Evolutionary conservation across 2,329 filamentous ascomycete species (phyloP), one percentile per base, ranked within the genome.

Genomic region (Colletotrichum kahawae): DNA sequence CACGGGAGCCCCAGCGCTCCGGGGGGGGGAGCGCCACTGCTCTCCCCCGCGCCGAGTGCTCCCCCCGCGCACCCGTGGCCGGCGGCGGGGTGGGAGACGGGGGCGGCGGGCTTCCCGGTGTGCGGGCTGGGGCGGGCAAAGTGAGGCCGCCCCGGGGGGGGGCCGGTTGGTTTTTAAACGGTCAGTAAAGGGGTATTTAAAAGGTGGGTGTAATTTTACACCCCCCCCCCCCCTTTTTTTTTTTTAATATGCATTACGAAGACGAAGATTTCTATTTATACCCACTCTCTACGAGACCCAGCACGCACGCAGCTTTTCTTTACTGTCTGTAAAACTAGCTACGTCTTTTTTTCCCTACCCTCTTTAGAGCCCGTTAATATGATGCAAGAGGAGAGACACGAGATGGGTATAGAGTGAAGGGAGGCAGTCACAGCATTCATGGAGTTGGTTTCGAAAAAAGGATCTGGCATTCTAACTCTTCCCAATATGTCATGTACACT

Each of bases 361-460:
- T 76, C 65, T 8, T 51, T 60, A 76, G 65, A 76, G 33, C 29
- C n/a, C 24, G 59, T 54, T 74, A 66, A 70, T 76, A 70, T 7
- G 27, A 67, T 27, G 36, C 48, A 70, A 70, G 60, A 66, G 31
- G 48, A 60, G 38, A 38, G 4, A 43, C 7, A 12, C 16, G 21
- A 34, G 24, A 60, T 27, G 59, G 16, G 33, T 13, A 18, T 48
- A 56, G 51, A 68, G 33, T 36, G 31, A 64, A 59, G n/a, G 31
- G 18, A 66, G 24, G 27, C 9, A 29, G 63, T 24, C 34, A n/a
- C 10, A 14, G 62, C 70, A 74, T 70, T 21, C 36, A 24, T 12
- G 74, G 70, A 74, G 65, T 74, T 69, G 70, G 70, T 62, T 36
- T 31, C 24, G 62, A 57, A 75, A 75, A 60, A 65, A 24, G 24